phyloP scores from a whole-genome alignment of 2,329 filamentous ascomycete species.

The Cercospora citrullina region DNA sequence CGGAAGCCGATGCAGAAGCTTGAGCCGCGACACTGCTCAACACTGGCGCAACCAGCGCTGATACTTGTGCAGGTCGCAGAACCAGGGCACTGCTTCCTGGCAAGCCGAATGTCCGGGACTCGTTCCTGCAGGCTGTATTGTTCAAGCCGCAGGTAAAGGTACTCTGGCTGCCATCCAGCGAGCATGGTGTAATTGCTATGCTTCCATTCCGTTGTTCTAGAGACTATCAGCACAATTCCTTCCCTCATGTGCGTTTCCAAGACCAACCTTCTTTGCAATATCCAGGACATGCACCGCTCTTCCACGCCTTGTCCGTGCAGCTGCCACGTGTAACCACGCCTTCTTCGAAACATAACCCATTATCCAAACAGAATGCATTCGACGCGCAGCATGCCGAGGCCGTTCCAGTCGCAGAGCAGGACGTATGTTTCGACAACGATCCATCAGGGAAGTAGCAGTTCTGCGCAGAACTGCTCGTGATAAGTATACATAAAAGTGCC shows the following conservation, averaged over 20 bases:
- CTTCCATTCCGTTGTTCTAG: slow-evolving; percentile 16
- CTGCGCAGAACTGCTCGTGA: slow-evolving; percentile 24
- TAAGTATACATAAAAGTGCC: slow-evolving; percentile 17
- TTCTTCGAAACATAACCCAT: slow-evolving; percentile 36
- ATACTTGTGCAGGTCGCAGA: slow-evolving; percentile 35
- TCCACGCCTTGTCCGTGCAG: slow-evolving; percentile 39
- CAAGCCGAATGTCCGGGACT: slow-evolving; percentile 33
- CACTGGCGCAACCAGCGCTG: slow-evolving; percentile 28
- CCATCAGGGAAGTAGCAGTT: slow-evolving; percentile 37
- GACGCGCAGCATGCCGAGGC: slow-evolving; percentile 35
- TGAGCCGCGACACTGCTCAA: slow-evolving; percentile 21
- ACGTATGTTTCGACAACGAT: slow-evolving; percentile 29
- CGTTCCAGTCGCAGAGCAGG: slow-evolving; percentile 22
- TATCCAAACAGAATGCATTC: slow-evolving; percentile 36
- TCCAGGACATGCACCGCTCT: slow-evolving; percentile 31
- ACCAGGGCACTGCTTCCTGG: slow-evolving; percentile 28
- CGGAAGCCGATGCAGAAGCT: slow-evolving; percentile 11
- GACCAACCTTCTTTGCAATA: slow-evolving; percentile 35
- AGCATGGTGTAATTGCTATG: slow-evolving; percentile 34
- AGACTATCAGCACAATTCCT: slow-evolving; percentile 6
- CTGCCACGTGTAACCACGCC: slow-evolving; percentile 36
- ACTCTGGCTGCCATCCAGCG: slow-evolving; percentile 22
- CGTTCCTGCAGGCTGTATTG: slow-evolving; percentile 27
- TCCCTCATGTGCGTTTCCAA: neutral
- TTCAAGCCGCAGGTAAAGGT: slow-evolving; percentile 38